phyloP scores from a whole-genome alignment of 2,329 filamentous ascomycete genomes.

The Clathrospora elynae region DNA sequence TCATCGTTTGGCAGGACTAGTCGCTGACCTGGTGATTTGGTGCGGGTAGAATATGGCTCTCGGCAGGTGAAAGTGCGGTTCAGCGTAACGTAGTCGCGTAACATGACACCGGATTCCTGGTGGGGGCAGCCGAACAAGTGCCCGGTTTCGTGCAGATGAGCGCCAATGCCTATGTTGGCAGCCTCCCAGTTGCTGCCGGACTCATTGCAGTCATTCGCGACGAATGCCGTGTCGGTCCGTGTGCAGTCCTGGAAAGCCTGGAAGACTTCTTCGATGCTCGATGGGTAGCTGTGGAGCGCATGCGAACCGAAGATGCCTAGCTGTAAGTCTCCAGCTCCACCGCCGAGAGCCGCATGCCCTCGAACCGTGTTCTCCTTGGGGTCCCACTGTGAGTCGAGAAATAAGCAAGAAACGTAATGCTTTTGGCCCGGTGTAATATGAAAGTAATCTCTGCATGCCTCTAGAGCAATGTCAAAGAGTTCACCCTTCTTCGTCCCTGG shows the following conservation, averaged over 20 bases:
- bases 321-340: constrained; percentile 72
- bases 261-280: constrained; percentile 85
- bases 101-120: constrained; percentile 90
- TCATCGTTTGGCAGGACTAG: constrained; percentile 78
- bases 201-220: constrained; percentile 86
- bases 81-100: constrained; percentile 81
- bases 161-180: constrained; percentile 92
- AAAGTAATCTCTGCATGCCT: constrained; percentile 80
- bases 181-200: constrained; percentile 92
- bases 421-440: constrained; percentile 75
- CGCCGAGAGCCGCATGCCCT: constrained; percentile 84
- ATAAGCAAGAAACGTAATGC: constrained; percentile 83
- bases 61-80: constrained; percentile 81
- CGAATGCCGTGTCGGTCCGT: constrained; percentile 76
- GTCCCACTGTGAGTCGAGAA: constrained; percentile 91
- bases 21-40: constrained; percentile 77
- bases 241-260: constrained; percentile 90
- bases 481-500: constrained; percentile 72
- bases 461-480: constrained; percentile 75
- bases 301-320: constrained; percentile 93
- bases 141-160: constrained; percentile 88
- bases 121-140: constrained; percentile 90
- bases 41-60: constrained; percentile 86
- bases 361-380: constrained; percentile 69
- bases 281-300: constrained; percentile 86